Conservation (phyloP, 371 early-diverging fungal species). For the Rhizomucor pusillus region DNA sequence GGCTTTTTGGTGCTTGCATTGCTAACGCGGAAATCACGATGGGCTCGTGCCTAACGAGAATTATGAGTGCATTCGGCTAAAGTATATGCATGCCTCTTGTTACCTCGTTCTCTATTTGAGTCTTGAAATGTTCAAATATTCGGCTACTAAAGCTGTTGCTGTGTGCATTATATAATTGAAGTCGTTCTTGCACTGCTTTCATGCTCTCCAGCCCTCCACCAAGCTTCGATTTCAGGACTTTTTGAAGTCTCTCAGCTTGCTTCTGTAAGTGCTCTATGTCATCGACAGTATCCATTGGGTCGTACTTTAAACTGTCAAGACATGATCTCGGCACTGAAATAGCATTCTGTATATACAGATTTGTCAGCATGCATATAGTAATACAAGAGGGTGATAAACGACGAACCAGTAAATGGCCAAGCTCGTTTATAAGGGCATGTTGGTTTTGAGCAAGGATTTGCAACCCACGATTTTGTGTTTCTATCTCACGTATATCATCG, state of each 20-base stretch:
- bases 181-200: slow-evolving; percentile 75
- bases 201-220: slow-evolving; percentile 73
- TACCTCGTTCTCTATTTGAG: slow-evolving; percentile 63
- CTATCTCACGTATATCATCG: slow-evolving; percentile 93
- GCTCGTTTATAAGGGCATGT: slow-evolving; percentile 72
- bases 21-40: slow-evolving; percentile 33
- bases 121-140: slow-evolving; percentile 73
- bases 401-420: slow-evolving; percentile 75
- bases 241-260: slow-evolving; percentile 77
- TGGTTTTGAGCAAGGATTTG: slow-evolving; percentile 89
- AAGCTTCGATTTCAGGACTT: slow-evolving; percentile 70
- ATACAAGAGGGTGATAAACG: no score
- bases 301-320: slow-evolving; percentile 68
- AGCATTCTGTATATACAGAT: slow-evolving; percentile 17
- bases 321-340: slow-evolving; percentile 40
- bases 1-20: slow-evolving; percentile 28
- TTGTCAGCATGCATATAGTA: no score
- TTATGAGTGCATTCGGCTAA: not conserved
- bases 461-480: slow-evolving; percentile 86
- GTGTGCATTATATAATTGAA: slow-evolving; percentile 75
- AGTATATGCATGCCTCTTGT: not conserved
- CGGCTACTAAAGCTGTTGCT: slow-evolving; percentile 78
- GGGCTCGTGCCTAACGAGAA: slow-evolving; percentile 48
- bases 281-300: slow-evolving; percentile 75
- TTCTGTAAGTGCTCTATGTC: slow-evolving; percentile 79